Conservation (phyloP, 768 basidiomycete species). For the Panellus pusillus region DNA sequence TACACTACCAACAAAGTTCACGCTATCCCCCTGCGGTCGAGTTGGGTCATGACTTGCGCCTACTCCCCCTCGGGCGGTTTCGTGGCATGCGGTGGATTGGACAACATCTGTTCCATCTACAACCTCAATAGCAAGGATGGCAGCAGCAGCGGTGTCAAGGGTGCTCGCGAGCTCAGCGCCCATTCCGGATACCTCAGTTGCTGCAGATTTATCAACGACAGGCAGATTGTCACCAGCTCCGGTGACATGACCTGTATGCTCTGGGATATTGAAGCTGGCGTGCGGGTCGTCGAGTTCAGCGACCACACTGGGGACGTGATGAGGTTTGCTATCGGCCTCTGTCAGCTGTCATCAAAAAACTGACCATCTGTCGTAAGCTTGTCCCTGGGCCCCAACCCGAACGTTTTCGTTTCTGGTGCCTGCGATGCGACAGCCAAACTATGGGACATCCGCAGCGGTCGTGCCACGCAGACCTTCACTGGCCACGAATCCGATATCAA, state of each 20-base stretch:
- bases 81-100: conserved; percentile 97
- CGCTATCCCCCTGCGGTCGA: conserved; percentile 95
- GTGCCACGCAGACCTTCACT: conserved; percentile 97
- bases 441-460: conserved; percentile 98
- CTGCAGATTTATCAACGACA: conserved; percentile 97
- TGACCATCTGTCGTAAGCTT: conserved; percentile 51
- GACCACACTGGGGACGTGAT: conserved; percentile 99
- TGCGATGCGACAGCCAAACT: conserved; percentile 98
- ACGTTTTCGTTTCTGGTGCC: conserved; percentile 96
- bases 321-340: conserved; percentile 62
- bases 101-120: conserved; percentile 99
- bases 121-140: conserved; percentile 84
- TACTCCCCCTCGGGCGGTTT: conserved; percentile 97
- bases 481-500: conserved; percentile 99
- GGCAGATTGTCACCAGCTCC: conserved; percentile 96
- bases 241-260: conserved; percentile 99
- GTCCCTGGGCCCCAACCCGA: conserved; percentile 92
- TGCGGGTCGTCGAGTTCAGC: conserved; percentile 96
- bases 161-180: conserved; percentile 92
- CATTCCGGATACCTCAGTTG: conserved; percentile 98
- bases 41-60: conserved; percentile 99
- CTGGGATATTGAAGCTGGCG: conserved; percentile 99
- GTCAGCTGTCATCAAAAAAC: conserved; percentile 15
- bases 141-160: conserved; percentile 71
- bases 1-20: conserved; percentile 99